Conservation (phyloP, 352 stramenopile genomes). For the Phytophthora boehmeriae region DNA sequence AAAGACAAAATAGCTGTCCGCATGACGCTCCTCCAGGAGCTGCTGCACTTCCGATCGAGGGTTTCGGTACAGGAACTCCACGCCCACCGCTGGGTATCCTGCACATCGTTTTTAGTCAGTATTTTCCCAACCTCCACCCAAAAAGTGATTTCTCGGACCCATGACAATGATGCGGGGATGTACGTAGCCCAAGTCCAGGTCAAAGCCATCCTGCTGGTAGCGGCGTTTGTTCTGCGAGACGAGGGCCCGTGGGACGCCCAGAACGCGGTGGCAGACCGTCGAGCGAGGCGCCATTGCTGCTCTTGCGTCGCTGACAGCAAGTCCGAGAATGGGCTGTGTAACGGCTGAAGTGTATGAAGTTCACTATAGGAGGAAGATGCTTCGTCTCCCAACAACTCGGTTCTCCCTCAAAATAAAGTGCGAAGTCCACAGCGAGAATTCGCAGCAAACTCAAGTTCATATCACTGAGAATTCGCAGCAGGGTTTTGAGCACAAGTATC, state of each 20-base stretch:
- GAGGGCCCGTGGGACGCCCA: conserved; percentile 60
- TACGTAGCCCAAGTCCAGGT: conserved; percentile 77
- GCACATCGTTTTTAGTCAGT: conserved; percentile 10
- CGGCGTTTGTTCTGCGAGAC: conserved; percentile 84
- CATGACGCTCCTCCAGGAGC: conserved; percentile 58
- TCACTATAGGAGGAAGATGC: conserved; percentile 1
- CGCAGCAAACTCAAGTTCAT: too few relatives aligned
- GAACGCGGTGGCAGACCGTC: conserved; percentile 38
- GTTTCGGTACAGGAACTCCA: conserved; percentile 71
- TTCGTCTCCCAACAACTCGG: background rate
- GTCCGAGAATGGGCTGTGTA: conserved; percentile 13
- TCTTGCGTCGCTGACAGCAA: background rate
- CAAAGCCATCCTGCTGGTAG: conserved; percentile 61
- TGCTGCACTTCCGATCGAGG: conserved; percentile 58
- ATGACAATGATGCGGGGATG: conserved; percentile 81
- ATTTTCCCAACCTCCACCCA: background rate
- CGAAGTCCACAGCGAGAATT: too few relatives aligned
- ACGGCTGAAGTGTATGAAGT: background rate
- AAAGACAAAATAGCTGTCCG: conserved; percentile 70
- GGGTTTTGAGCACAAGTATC: too few relatives aligned
- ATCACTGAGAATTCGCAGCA: too few relatives aligned
- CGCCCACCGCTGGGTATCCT: conserved; percentile 64
- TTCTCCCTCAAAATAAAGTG: background rate
- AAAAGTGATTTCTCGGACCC: conserved; percentile 39
- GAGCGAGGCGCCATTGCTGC: conserved; percentile 26